Base-by-base conservation (phyloP, 805 yeast species). In the Saccharomycopsis sp. region DNA sequence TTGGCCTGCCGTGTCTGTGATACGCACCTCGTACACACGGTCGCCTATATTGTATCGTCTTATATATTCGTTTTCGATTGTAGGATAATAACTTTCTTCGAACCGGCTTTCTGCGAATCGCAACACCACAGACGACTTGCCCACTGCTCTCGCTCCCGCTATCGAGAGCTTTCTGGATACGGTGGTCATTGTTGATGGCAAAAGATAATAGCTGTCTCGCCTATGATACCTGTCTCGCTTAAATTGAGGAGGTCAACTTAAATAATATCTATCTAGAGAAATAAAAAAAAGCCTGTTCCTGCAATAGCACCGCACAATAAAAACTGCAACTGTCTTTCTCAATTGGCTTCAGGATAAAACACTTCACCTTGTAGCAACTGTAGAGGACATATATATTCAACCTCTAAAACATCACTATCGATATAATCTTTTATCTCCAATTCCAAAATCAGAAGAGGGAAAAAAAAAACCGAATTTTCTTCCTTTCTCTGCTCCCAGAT, bases 1-100 rank as follows among this genome's bases (percentile, higher is more conserved):
- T 74, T 89, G 96, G 5, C 97, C 97, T 0, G 97, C 96, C 0
- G 97, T 91, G 68, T 91, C 97, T 61, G 90, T 75, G 56, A 91
- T 87, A 69, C 90, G 97, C 24, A 92, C 82, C 56, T 85, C 84
- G 69, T 87, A 91, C 56, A 86, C 88, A 64, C 84, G 86, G 62
- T 86, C 87, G 61, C 86, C 81, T 70, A 86, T 82, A 59, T 77
- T 78, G 67, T 90, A 78, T 41, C 78, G 77, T 69, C 87, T 89
- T 68, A 84, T 78, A 71, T 87, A 88, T 71, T 87, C 92, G 71
- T 88, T 89, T 69, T 89, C 96, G 62, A 89, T 88, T 3, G 97
- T 91, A 34, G 97, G 97, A 70, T 89, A 91, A 72, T 91, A 90
- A 38, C 86, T 79, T 70, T 91, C 97, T 23, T 88, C 87, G 69